phyloP scores from a whole-genome alignment of 2,329 filamentous ascomycete species.

The Amauroascus verrucosus region DNA sequence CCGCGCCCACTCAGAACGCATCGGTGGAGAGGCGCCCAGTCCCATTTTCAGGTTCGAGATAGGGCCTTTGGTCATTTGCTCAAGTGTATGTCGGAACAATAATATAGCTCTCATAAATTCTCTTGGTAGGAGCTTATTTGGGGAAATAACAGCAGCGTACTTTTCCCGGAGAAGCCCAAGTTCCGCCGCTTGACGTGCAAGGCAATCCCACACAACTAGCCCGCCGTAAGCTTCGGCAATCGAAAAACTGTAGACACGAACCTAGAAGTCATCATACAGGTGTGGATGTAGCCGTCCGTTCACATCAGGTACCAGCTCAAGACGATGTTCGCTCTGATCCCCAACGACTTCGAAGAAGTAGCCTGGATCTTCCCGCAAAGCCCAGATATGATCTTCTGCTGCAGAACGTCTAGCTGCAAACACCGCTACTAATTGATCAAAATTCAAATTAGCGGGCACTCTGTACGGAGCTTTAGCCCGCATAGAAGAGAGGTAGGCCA shows the following conservation, averaged over 20 bases:
- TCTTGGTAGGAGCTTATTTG: conserved; percentile 28
- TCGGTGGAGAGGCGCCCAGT: conserved; percentile 34
- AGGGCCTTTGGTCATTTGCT: conserved; percentile 26
- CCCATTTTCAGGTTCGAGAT: conserved; percentile 21
- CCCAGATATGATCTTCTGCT: conserved; percentile 46
- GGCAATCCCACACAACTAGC: conserved; percentile 33
- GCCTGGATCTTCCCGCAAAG: conserved; percentile 44
- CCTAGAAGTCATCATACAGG: conserved; percentile 29
- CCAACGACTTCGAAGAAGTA: conserved; percentile 37
- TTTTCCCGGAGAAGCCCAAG: conserved; percentile 26
- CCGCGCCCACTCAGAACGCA: conserved; percentile 30
- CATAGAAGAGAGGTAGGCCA: conserved; percentile 35
- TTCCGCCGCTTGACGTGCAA: conserved; percentile 25
- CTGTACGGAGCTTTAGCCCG: conserved; percentile 46
- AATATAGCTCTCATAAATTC: conserved; percentile 35
- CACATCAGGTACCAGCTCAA: conserved; percentile 35
- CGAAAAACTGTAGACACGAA: conserved; percentile 29
- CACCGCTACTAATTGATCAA: conserved; percentile 38
- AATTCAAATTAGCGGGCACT: conserved; percentile 39
- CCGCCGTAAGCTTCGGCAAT: conserved; percentile 27
- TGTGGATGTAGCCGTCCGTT: conserved; percentile 20
- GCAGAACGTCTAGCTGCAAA: conserved; percentile 34
- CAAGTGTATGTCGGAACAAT: conserved; percentile 31
- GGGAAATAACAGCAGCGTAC: conserved; percentile 26
- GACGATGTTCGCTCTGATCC: conserved; percentile 38